phyloP scores from a whole-genome alignment of 148 eudicot species.

The Euryodendron excelsum region DNA sequence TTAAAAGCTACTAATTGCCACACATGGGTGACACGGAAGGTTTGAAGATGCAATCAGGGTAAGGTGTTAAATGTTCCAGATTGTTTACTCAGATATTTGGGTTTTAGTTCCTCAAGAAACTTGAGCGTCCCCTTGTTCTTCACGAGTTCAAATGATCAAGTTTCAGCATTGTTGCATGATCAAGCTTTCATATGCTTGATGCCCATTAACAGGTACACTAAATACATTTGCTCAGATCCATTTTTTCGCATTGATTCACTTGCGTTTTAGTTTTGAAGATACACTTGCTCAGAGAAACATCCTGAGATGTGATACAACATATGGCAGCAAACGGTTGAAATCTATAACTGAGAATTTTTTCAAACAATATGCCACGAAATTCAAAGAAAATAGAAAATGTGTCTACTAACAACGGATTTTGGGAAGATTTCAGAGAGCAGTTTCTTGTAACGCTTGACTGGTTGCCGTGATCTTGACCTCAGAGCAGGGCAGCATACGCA shows the following conservation, averaged over 20 bases:
- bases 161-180: too few relatives aligned
- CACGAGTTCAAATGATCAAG: not conserved
- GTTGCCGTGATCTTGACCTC: constrained; percentile 84
- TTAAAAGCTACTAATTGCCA: not conserved
- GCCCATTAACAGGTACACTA: not conserved
- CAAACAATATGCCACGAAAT: not conserved
- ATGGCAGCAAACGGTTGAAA: not conserved
- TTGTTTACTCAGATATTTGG: not conserved
- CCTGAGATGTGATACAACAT: not conserved
- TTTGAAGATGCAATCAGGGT: not conserved
- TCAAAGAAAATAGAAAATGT: not conserved
- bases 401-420: constrained; percentile 69
- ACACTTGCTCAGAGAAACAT: not conserved
- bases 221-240: not conserved
- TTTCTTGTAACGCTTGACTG: constrained; percentile 94
- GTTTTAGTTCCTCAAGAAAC: not conserved
- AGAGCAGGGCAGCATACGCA: constrained; percentile 97
- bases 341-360: not conserved
- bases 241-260: not conserved
- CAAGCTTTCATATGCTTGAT: constrained; percentile 7
- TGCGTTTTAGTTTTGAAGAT: not conserved
- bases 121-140: too few relatives aligned
- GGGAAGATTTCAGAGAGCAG: constrained; percentile 89
- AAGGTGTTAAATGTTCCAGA: not conserved
- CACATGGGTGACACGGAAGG: not conserved